phyloP scores from a whole-genome alignment of 345 rosid genomes.

The Acer negundo region DNA sequence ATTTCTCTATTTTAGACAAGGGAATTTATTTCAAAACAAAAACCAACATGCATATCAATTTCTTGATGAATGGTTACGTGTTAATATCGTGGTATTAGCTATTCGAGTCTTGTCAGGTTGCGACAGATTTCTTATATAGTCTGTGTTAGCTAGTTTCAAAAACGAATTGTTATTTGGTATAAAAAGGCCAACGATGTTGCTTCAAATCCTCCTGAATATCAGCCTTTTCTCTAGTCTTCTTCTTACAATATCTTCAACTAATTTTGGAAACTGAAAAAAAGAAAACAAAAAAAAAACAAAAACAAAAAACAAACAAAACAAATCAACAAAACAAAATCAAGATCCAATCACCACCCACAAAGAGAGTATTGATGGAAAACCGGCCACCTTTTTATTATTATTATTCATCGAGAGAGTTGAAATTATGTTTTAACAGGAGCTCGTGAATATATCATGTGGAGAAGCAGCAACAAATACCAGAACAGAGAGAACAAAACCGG shows the following conservation, averaged over 20 bases:
- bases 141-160: too few species aligned
- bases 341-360: neutral
- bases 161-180: too few species aligned
- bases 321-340: neutral
- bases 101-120: too few species aligned
- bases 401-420: neutral
- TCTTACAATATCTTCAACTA: neutral
- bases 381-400: neutral
- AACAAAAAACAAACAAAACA: slow-evolving; percentile 10
- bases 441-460: neutral
- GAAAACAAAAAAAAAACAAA: neutral
- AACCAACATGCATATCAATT: too few species aligned
- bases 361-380: neutral
- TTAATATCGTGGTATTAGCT: too few species aligned
- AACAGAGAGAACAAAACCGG: slow-evolving; percentile 14
- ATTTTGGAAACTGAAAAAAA: neutral
- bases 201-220: slow-evolving; percentile 49
- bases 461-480: neutral
- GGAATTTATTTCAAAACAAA: neutral
- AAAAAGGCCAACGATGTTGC: slow-evolving; percentile 34
- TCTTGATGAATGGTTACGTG: too few species aligned
- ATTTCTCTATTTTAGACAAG: neutral
- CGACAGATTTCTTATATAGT: too few species aligned
- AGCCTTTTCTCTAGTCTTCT: neutral
- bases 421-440: neutral